These are phyloP conservation scores for Phytophthora pseudosyringae DNA, from an alignment of 352 stramenopile species.

Conservation along the genomic window DNA sequence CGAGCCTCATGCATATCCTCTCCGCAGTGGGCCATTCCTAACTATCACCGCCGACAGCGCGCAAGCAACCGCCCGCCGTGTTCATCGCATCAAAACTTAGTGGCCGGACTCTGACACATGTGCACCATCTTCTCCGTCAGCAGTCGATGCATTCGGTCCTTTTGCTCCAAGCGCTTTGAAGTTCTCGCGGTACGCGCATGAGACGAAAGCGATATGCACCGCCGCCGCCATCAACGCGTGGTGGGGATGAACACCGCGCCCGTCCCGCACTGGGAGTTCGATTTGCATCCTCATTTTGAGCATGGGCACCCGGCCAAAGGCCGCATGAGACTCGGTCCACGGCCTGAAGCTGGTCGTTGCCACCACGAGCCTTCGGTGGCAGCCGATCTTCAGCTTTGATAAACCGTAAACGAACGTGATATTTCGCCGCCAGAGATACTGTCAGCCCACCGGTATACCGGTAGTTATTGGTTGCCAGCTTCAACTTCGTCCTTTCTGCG, in stretches of 20 bases:
- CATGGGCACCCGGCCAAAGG: background rate
- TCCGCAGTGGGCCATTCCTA: conserved; percentile 3
- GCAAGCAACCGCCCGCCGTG: background rate
- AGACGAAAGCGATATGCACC: conserved; percentile 13
- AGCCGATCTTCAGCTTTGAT: conserved; percentile 1
- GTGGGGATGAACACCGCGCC: conserved; percentile 11
- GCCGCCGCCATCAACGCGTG: conserved; percentile 11
- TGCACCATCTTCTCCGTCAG: background rate
- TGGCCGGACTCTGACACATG: conserved; percentile 23
- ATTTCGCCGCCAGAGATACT: background rate
- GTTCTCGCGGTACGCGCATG: conserved; percentile 3
- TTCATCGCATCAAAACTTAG: conserved; percentile 29
- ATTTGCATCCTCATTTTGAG: conserved; percentile 8
- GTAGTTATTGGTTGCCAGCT: conserved; percentile 32
- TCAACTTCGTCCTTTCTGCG: conserved; percentile 25
- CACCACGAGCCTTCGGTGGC: background rate
- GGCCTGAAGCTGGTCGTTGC: too few relatives aligned
- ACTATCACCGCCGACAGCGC: background rate
- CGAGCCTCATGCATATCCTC: too few relatives aligned
- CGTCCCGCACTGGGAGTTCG: background rate
- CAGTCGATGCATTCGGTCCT: background rate
- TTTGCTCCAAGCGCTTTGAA: conserved; percentile 7
- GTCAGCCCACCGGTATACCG: conserved; percentile 16
- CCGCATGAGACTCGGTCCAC: too few relatives aligned
- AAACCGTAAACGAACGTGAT: background rate